A percentile compares a stretch with the other conserved stretches of the same genome.
Conservation (phyloP, 306 rosid species). For the Styphnolobium japonicum region DNA sequence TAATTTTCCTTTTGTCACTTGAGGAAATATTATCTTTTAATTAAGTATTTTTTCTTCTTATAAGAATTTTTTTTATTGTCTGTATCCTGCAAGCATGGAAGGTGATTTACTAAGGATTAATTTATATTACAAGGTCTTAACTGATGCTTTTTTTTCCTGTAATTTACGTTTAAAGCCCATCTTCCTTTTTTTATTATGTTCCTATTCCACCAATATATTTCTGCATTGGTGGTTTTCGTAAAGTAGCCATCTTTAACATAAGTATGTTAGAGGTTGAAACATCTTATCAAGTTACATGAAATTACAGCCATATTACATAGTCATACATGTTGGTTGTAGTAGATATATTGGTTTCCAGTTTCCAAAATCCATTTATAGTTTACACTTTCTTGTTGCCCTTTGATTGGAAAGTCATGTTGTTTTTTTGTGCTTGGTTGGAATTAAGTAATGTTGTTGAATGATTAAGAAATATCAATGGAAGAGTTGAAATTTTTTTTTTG, state of each 20-base stretch:
- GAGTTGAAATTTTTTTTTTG: too few relatives aligned
- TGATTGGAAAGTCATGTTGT: neutral
- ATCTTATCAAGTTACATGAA: neutral
- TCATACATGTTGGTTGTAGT: neutral
- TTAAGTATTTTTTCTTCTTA: neutral
- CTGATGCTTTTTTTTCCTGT: neutral
- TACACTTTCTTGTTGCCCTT: neutral
- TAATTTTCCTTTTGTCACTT: neutral
- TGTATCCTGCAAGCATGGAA: neutral
- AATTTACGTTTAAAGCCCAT: neutral
- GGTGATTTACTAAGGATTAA: neutral
- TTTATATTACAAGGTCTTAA: neutral
- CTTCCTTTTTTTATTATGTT: neutral
- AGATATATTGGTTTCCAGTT: neutral
- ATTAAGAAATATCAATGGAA: too few relatives aligned
- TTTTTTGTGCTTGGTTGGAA: neutral
- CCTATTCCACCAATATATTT: neutral
- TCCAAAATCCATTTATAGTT: too few relatives aligned
- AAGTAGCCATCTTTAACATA: neutral
- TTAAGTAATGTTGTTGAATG: too few relatives aligned
- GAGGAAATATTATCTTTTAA: neutral
- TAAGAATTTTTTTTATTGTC: neutral
- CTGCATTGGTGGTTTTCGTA: neutral
- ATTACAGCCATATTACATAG: neutral
- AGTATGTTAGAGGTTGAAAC: neutral